A percentile compares a stretch with the other conserved stretches of the same genome.
These are phyloP conservation scores for Tetrapyrgos nigripes DNA, from an alignment of 1,284 basidiomycete genomes.

Conservation along the genomic window DNA sequence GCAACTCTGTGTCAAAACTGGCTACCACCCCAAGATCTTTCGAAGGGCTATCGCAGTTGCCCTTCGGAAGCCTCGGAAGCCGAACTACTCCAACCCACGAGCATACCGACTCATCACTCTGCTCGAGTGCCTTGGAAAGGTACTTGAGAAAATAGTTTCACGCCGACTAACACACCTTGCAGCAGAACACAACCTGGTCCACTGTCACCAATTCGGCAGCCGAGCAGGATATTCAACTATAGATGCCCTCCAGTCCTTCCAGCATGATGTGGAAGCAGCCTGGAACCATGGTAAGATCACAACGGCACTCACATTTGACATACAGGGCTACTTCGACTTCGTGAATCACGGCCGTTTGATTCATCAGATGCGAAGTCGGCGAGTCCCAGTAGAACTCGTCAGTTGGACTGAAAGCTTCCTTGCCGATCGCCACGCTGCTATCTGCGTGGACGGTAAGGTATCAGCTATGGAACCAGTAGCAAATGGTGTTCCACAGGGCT, in stretches of 20 bases:
- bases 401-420: conserved; percentile 21
- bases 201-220: conserved; percentile 31
- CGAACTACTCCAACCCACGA: conserved; percentile 31
- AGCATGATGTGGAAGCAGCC: conserved; percentile 31
- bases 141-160: conserved; percentile 31
- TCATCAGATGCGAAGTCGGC: background rate
- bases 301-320: conserved; percentile 33
- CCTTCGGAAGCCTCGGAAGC: conserved; percentile 29
- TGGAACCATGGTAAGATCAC: conserved; percentile 26
- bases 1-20: conserved; percentile 14
- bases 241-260: conserved; percentile 29
- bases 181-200: conserved; percentile 24
- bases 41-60: conserved; percentile 27
- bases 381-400: conserved; percentile 19
- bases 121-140: conserved; percentile 33
- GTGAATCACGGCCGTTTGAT: conserved; percentile 27
- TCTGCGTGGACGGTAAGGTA: conserved; percentile 28
- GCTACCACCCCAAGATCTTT: conserved; percentile 27
- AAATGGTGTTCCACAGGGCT: conserved; percentile 32
- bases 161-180: conserved; percentile 22
- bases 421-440: conserved; percentile 23
- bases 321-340: conserved; percentile 36
- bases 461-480: conserved; percentile 24
- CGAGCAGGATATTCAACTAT: conserved; percentile 24
- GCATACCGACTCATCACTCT: conserved; percentile 34